Base-by-base conservation (phyloP, 192 early-diverging fungal species). In the Entomortierella parvispora region DNA sequence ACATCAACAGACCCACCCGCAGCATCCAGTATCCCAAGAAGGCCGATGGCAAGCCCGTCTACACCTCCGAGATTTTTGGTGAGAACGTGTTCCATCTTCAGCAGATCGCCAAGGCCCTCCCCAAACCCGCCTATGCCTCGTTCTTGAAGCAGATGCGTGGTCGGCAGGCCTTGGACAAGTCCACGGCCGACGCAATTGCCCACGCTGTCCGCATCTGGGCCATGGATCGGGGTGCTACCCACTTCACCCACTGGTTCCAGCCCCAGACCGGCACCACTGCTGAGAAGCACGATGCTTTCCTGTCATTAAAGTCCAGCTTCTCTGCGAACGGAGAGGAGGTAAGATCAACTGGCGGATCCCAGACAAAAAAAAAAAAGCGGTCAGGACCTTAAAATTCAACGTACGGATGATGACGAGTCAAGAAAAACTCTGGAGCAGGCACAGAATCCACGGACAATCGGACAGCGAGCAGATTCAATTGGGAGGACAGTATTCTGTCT, bases 161-260 rank as follows among this genome's bases (percentile, higher is more conserved):
- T 69, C 88, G 93, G 45, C 89, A 93, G 79, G 86, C 89, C 40
- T 84, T 99, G 56, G 96, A 97, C 87, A 92, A 95, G 79, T 86
- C 89, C 37, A 99, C 96, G 29, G 96, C 98, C n/a, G 98, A 99
- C 86, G 95, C 96, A 50, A 95, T 99, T 60, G 96, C 96, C 20
- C 98, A 99, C 82, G 98, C 98, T 40, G 97, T 93, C 58, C 91
- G 93, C 54, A 91, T 97, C 55, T 99, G 97, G 97, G 96, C 97
- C 72, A 93, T 96, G 93, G 92, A 96, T 80, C 91, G 92, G 68
- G 95, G 95, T 28, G 95, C 96, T 60, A 97, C 96, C 53, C 97
- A 99, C 90, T 99, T 96, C 82, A 98, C 96, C 54, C 97, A 99
- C 88, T 98, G 96, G 96, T 99, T 99, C 93, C 97, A 99, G 88